Evolutionary conservation across 306 rosid genomes (phyloP), one percentile per base, ranked within the genome.

Genomic region (Glycine tomentella): DNA sequence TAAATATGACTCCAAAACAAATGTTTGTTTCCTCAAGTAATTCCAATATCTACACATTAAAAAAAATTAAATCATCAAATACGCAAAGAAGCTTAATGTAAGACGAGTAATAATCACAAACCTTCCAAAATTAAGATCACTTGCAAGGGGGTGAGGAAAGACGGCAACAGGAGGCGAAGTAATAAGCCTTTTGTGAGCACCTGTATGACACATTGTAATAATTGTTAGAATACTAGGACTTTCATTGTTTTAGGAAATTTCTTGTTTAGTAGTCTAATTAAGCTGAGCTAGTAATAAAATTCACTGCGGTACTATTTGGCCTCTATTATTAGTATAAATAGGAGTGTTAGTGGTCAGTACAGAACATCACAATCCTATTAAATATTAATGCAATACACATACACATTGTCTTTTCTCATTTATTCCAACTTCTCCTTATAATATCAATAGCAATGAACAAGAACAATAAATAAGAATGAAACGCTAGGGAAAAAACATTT

Each of bases 1-100:
- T 58, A 77, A 82, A 71, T 95, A 95, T 49, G 99, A 95, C 88
- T 95, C 99, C 88, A 92, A 87, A 45, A 95, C 99, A 53, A 95
- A 95, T 56, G 97, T 95, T 82, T 95, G 99, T 86, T 95, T 95
- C 88, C 99, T 89, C 94, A 95, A 76, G 93, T 95, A 95, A 89
- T 95, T 95, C 99, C 97, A 95, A 80, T 93, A 93, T 90, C 99
- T 95, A 79, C 84, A 86, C 14, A 62, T 75, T 74, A 61, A 53
- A 82, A 5, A 55, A 14, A n/a, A n/a, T n/a, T n/a, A 53, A 85
- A 79, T 72, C 79, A 80, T 42, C 45, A 56, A 77, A 86, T 64
- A 63, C 53, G 58, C 14, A 64, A 67, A 36, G 34, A 66, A 72
- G 36, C 78, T 45, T 71, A 52, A 67, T 10, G 67, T 56, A 80